Evolutionary conservation across 2,329 filamentous ascomycete species (phyloP).

Genomic region (Periconia sp.): DNA sequence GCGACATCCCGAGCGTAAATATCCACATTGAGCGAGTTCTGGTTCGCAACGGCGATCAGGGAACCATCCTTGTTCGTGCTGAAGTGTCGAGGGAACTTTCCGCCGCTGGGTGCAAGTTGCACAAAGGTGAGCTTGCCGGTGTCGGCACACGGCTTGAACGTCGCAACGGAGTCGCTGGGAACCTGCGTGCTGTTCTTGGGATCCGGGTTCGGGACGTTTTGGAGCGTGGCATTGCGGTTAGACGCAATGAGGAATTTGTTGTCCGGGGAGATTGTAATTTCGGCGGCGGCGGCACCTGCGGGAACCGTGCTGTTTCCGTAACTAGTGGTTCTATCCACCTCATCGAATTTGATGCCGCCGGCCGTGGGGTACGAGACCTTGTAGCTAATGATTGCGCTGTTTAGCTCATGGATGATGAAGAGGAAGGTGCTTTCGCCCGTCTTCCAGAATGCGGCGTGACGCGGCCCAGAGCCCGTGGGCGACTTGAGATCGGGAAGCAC

Average conservation of each 20-base stretch:
- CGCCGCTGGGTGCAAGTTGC: slow-evolving; percentile 68
- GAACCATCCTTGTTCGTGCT: slow-evolving; percentile 68
- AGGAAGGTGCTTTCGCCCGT: slow-evolving; percentile 50
- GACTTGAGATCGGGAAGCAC: slow-evolving; percentile 53
- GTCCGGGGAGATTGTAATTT: slow-evolving; percentile 62
- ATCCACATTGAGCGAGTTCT: slow-evolving; percentile 65
- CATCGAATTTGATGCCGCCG: slow-evolving; percentile 52
- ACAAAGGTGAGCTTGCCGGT: slow-evolving; percentile 63
- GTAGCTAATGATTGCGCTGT: slow-evolving; percentile 64
- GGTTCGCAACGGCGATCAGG: slow-evolving; percentile 70
- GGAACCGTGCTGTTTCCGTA: slow-evolving; percentile 33
- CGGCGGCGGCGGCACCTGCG: slow-evolving; percentile 54
- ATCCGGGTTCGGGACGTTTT: slow-evolving; percentile 51
- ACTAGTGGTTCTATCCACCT: slow-evolving; percentile 55
- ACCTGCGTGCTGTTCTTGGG: slow-evolving; percentile 41
- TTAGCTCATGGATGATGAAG: slow-evolving; percentile 68
- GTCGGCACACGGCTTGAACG: slow-evolving; percentile 45
- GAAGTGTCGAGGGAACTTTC: slow-evolving; percentile 70
- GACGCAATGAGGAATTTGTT: slow-evolving; percentile 69
- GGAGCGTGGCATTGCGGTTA: slow-evolving; percentile 68
- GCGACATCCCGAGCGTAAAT: slow-evolving; percentile 65
- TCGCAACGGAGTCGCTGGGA: slow-evolving; percentile 65
- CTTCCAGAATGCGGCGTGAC: slow-evolving; percentile 66
- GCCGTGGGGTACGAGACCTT: slow-evolving; percentile 57
- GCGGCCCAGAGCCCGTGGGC: slow-evolving; percentile 65